These are phyloP conservation scores for Pseudonectria foliicola DNA, from an alignment of 2,329 filamentous ascomycete genomes.

Conservation along the genomic window DNA sequence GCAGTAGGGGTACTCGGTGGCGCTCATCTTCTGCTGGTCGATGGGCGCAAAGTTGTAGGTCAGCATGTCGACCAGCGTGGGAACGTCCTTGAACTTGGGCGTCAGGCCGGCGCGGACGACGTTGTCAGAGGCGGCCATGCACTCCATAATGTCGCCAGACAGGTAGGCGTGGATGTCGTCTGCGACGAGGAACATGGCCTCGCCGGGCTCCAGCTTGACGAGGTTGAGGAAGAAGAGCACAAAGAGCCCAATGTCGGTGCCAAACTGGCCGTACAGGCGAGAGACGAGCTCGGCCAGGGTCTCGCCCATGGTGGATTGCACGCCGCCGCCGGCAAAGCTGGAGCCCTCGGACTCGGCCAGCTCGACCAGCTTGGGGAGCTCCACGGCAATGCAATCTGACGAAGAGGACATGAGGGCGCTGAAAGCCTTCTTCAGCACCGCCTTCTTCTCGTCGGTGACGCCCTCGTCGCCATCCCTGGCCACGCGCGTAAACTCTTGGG, in stretches of 20 bases:
- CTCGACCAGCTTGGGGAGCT: constrained; percentile 62
- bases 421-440: constrained; percentile 68
- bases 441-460: constrained; percentile 60
- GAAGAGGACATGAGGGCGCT: constrained; percentile 73
- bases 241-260: constrained; percentile 84
- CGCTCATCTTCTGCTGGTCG: constrained; percentile 86
- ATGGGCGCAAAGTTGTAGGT: constrained; percentile 96
- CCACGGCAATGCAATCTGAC: constrained; percentile 44
- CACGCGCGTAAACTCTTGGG: constrained; percentile 47
- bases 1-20: constrained; percentile 77
- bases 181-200: constrained; percentile 92
- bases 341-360: constrained; percentile 61
- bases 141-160: constrained; percentile 92
- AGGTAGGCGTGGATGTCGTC: constrained; percentile 97
- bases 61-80: constrained; percentile 80
- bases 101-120: constrained; percentile 96
- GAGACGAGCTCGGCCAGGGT: constrained; percentile 70
- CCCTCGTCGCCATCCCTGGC: constrained; percentile 35
- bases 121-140: constrained; percentile 98
- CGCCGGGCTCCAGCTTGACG: constrained; percentile 77
- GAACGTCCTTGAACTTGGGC: constrained; percentile 95
- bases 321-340: constrained; percentile 68
- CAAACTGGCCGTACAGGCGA: constrained; percentile 77
- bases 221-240: constrained; percentile 98
- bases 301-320: constrained; percentile 58